Evolutionary conservation across 2,329 filamentous ascomycete species (phyloP).

Genomic region (Calonectria leucothoes): DNA sequence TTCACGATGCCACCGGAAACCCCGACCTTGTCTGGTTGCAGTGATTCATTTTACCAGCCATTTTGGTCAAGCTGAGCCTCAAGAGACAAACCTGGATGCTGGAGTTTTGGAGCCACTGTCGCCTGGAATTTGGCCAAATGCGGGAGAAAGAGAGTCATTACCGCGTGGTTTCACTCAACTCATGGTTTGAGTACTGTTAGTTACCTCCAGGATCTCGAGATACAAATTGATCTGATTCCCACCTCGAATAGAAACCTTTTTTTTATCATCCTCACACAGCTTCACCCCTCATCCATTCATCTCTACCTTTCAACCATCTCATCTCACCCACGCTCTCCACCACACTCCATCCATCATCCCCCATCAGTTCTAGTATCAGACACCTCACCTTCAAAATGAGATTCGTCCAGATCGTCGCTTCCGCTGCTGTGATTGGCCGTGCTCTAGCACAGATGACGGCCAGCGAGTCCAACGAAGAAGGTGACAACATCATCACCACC

Average conservation of each 20-base stretch:
- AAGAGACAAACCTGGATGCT: not conserved
- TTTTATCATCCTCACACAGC: not conserved
- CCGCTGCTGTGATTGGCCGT: slow-evolving; percentile 7
- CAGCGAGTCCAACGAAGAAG: not conserved
- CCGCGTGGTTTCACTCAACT: not conserved
- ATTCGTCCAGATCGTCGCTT: not conserved
- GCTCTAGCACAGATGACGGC: not conserved
- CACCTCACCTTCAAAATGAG: slow-evolving; percentile 8
- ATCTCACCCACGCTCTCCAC: not conserved
- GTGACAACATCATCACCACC: not conserved
- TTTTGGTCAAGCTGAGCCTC: not conserved
- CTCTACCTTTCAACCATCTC: not conserved
- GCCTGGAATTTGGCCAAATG: not conserved
- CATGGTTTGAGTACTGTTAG: not conserved
- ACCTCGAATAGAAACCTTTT: not conserved
- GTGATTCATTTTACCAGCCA: not conserved
- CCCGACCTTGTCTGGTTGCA: not conserved
- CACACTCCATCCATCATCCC: not conserved
- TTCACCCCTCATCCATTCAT: not conserved
- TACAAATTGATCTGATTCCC: slow-evolving; percentile 2
- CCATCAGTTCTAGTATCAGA: not conserved
- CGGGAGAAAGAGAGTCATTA: not conserved
- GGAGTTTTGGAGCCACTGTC: not conserved
- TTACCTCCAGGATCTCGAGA: not conserved
- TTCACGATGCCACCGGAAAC: not conserved